Conservation (phyloP, 1,284 basidiomycete species). For the Mycena citricolor region DNA sequence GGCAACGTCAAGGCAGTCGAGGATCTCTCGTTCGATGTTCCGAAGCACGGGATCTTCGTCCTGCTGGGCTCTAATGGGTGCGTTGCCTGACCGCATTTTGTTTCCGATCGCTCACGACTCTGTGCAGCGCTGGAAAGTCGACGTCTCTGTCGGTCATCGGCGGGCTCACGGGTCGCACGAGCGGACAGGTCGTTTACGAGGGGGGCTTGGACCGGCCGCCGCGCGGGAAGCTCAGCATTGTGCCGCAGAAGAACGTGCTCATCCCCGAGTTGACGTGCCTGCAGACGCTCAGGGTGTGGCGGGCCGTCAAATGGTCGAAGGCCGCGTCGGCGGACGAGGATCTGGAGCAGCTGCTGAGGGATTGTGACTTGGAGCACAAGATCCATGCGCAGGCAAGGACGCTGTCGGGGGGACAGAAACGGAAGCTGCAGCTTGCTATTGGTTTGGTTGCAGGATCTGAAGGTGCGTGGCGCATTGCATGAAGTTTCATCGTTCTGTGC, state of each 20-base stretch:
- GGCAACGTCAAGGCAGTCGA: constrained; percentile 53
- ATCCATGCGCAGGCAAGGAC: constrained; percentile 62
- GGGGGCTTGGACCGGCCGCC: constrained; percentile 50
- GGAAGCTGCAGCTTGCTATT: constrained; percentile 76
- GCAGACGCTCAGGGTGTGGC: constrained; percentile 73
- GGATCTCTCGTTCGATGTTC: constrained; percentile 63
- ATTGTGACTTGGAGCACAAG: constrained; percentile 72
- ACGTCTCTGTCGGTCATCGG: constrained; percentile 69
- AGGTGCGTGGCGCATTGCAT: constrained; percentile 45
- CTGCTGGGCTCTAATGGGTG: constrained; percentile 72
- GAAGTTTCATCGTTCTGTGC: too few species aligned
- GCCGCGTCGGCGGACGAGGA: constrained; percentile 48
- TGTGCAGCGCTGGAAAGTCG: constrained; percentile 69
- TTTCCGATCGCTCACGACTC: neutral
- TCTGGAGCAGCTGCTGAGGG: constrained; percentile 56
- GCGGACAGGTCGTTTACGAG: constrained; percentile 64
- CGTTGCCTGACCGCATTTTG: constrained; percentile 22
- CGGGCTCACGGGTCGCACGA: constrained; percentile 55
- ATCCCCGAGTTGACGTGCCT: constrained; percentile 74
- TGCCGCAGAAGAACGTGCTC: constrained; percentile 80
- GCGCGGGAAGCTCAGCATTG: constrained; percentile 68
- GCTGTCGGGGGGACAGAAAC: constrained; percentile 76
- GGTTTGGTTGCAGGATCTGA: constrained; percentile 73
- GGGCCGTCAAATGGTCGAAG: constrained; percentile 64
- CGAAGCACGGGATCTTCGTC: constrained; percentile 70